Conservation (phyloP, 768 basidiomycete genomes). For the Lepiota subincarnata region DNA sequence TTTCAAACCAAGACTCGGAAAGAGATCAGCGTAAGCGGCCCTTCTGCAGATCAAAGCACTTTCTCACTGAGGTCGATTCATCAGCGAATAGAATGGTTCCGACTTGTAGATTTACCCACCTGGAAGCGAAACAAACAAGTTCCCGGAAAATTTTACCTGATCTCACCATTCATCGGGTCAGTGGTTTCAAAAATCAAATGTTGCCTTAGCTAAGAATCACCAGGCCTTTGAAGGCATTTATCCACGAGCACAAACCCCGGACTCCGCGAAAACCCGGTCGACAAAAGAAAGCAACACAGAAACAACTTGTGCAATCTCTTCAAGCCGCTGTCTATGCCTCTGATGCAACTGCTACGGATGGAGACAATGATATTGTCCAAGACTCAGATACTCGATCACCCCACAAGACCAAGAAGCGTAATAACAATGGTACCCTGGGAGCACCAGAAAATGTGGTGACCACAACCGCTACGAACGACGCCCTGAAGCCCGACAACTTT, state of each 20-base stretch:
- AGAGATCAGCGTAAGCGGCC: slow-evolving; percentile 84
- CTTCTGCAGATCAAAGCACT: slow-evolving; percentile 5
- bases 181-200: slow-evolving; percentile 19
- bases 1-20: slow-evolving; percentile 96
- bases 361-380: slow-evolving; percentile 35
- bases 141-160: slow-evolving; percentile 87
- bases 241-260: slow-evolving; percentile 59
- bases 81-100: slow-evolving; percentile 98
- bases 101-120: slow-evolving; percentile 81
- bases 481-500: slow-evolving; percentile 20
- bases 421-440: slow-evolving; percentile 58
- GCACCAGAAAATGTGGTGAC: slow-evolving; percentile 54
- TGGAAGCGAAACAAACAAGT: slow-evolving; percentile 78
- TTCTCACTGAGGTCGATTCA: slow-evolving; percentile 12
- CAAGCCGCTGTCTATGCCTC: slow-evolving; percentile 11
- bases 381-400: slow-evolving; percentile 70
- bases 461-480: slow-evolving; percentile 31
- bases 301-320: slow-evolving; percentile 10
- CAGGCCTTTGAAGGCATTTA: slow-evolving; percentile 64
- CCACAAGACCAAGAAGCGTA: slow-evolving; percentile 31
- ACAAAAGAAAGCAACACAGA: slow-evolving; percentile 14
- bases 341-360: slow-evolving; percentile 13
- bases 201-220: slow-evolving; percentile 10
- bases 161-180: slow-evolving; percentile 89
- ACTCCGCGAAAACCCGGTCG: slow-evolving; percentile 28